Evolutionary conservation across 176 grass and related monocot species (phyloP), one percentile per base, ranked within the genome.

Genomic region (Poa annua): DNA sequence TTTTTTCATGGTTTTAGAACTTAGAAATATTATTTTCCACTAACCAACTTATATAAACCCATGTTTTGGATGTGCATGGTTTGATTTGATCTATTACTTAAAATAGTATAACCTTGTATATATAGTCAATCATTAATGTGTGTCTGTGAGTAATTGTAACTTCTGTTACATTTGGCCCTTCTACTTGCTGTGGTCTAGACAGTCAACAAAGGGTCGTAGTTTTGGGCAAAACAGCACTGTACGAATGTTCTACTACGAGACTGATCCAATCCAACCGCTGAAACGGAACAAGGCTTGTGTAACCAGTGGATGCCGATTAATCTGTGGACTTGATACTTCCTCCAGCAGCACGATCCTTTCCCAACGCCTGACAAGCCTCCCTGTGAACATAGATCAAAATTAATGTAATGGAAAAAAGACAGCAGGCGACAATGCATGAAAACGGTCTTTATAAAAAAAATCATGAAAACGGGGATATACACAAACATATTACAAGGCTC

Each of bases 351-450:
- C 42, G 21, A 25, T 75, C 72, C 47, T 20, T 67, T 42, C 52
- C 41, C 82, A 84, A 67, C 7, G 82, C 56, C 53, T 88, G 60
- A 36, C 38, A 10, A 29, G 80, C 86, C 16, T 87, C 71, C 79
- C 85, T 87, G 71, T 0, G 14, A 67, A 57, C 3, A 32, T 33
- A 19, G 29, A 74, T 19, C 45, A 76, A 38, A 73, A 73, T 47
- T 73, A 22, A 17, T 13, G 10, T 29, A 42, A 66, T 14, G 5
- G 32, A 3, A 38, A 54, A 76, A 76, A 17, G 47, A 9, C 16
- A 25, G 12, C 42, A 48, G 21, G 7, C 69, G 7, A 44, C 1
- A 1, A 3, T 8, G 1, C 41, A 47, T 48, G 68, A 71, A 45
- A 39, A 29, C 29, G 29, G 29, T 29, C 29, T 29, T 1, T 29